phyloP scores from a whole-genome alignment of 495 filamentous ascomycete species.

The Aspergillus coremiiformis region DNA sequence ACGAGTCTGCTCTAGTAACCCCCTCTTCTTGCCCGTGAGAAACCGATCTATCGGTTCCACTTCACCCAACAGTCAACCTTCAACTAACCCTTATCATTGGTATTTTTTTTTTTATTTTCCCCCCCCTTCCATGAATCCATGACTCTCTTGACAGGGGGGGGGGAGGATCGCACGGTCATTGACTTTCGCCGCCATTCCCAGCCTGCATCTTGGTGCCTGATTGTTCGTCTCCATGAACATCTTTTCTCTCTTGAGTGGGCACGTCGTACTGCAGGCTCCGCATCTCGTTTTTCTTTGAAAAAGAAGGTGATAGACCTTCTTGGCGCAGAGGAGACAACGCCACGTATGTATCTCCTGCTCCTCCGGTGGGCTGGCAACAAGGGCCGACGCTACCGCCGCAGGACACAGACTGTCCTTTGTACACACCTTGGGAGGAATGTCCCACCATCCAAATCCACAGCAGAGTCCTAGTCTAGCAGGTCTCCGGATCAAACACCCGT shows the following conservation, averaged over 20 bases:
- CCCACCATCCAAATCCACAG: background rate
- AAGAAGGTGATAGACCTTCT: slow-evolving; percentile 8
- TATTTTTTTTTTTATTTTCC: no score
- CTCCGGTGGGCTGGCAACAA: background rate
- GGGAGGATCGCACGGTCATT: background rate
- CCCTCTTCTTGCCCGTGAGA: background rate
- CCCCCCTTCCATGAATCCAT: no score
- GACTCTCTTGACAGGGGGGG: no score
- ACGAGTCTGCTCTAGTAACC: background rate
- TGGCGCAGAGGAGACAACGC: slow-evolving; percentile 12
- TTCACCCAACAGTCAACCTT: background rate
- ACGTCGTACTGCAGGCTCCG: slow-evolving; percentile 12
- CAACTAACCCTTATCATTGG: background rate
- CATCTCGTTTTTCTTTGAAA: slow-evolving; percentile 10
- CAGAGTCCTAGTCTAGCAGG: no score
- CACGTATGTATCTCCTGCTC: slow-evolving; percentile 4
- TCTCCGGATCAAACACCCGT: background rate
- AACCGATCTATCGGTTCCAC: background rate
- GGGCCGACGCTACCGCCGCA: background rate
- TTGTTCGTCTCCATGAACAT: background rate
- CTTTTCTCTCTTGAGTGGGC: slow-evolving; percentile 1
- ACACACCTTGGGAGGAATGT: background rate
- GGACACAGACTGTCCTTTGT: background rate
- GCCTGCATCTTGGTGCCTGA: background rate
- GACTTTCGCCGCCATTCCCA: background rate